Conservation (phyloP, 352 stramenopile species). For the Phytopythium oedochilum region DNA sequence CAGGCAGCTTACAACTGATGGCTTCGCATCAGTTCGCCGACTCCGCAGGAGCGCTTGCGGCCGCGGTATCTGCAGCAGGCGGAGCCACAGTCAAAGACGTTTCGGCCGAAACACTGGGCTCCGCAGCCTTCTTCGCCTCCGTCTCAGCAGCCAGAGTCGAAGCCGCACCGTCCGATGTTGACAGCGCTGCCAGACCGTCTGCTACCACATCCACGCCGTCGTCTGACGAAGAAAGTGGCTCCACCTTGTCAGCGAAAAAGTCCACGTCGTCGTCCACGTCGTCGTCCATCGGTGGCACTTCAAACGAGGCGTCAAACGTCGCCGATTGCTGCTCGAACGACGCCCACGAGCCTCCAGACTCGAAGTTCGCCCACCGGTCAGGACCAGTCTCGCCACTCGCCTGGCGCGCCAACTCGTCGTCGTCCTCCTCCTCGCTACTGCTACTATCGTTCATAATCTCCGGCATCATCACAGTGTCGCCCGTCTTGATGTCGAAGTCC, state of each 20-base stretch:
- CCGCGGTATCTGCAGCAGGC: neutral
- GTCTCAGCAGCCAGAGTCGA: constrained; percentile 1
- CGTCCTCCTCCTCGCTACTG: constrained; percentile 83
- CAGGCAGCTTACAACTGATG: neutral
- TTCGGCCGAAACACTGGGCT: neutral
- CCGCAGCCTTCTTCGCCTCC: constrained; percentile 13
- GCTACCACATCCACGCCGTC: neutral
- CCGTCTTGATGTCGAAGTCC: constrained; percentile 69
- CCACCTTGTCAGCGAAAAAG: constrained; percentile 21
- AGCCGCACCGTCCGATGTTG: constrained; percentile 2
- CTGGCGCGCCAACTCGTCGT: constrained; percentile 47
- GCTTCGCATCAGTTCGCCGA: neutral
- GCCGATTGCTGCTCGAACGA: constrained; percentile 54
- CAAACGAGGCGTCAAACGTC: constrained; percentile 51
- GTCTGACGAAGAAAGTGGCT: constrained; percentile 10
- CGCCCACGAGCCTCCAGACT: constrained; percentile 55
- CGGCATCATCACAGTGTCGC: constrained; percentile 69
- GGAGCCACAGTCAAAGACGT: neutral
- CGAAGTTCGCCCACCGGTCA: constrained; percentile 64
- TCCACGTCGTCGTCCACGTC: constrained; percentile 30
- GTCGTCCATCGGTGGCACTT: constrained; percentile 47
- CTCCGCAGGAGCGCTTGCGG: neutral
- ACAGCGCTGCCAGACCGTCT: constrained; percentile 2
- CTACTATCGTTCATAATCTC: constrained; percentile 88
- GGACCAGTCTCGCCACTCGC: constrained; percentile 6